These are phyloP conservation scores for Lodderomyces elongisporus DNA, from an alignment of 1,139 yeast genomes.

Conservation along the genomic window DNA sequence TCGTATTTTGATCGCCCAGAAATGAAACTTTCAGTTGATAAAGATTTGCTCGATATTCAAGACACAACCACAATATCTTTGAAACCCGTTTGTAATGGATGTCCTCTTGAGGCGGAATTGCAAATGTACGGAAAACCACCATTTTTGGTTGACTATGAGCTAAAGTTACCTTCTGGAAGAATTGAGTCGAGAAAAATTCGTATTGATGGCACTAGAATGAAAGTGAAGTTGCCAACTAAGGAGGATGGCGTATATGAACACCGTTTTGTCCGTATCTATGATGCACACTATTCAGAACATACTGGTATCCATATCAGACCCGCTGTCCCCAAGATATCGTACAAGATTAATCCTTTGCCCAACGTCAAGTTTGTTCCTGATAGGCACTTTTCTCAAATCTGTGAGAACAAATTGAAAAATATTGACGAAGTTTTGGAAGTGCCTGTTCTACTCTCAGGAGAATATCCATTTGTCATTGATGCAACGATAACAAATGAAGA, in stretches of 20 bases:
- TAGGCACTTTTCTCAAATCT: conserved; percentile 49
- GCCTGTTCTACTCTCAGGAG: conserved; percentile 52
- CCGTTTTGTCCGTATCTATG: conserved; percentile 58
- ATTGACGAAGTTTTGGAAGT: conserved; percentile 36
- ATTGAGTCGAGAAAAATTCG: conserved; percentile 31
- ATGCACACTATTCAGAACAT: conserved; percentile 54
- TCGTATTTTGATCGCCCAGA: conserved; percentile 56
- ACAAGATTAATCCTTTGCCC: conserved; percentile 62
- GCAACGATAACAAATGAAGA: conserved; percentile 46
- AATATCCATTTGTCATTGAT: conserved; percentile 58
- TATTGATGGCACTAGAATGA: conserved; percentile 21
- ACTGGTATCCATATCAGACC: conserved; percentile 26
- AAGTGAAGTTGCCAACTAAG: conserved; percentile 30
- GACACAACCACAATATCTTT: conserved; percentile 20
- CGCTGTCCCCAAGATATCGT: conserved; percentile 39
- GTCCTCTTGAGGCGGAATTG: conserved; percentile 22
- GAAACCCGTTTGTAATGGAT: conserved; percentile 31
- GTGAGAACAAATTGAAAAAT: conserved; percentile 46
- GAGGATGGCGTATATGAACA: conserved; percentile 58
- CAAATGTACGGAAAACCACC: conserved; percentile 60
- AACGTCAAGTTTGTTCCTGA: conserved; percentile 44
- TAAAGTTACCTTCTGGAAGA: conserved; percentile 55
- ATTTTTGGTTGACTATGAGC: conserved; percentile 63
- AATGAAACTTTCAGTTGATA: conserved; percentile 17
- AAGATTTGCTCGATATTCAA: conserved; percentile 2